A percentile compares a stretch with the other conserved stretches of the same genome.
Conservation (phyloP, 768 basidiomycete species). For the Amanita jacksonii region DNA sequence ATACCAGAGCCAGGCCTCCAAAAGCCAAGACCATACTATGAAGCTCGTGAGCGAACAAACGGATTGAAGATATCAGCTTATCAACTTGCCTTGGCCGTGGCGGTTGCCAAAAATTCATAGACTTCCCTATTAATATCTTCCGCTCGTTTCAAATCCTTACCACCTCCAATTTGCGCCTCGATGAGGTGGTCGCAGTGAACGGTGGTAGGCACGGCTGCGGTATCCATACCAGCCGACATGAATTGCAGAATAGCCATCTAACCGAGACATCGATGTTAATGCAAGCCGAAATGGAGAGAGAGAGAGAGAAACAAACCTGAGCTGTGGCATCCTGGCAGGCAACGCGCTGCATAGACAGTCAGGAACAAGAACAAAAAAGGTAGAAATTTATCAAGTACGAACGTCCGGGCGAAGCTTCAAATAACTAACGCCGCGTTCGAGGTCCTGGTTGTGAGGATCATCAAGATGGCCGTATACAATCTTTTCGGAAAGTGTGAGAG, state of each 20-base stretch:
- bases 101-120: slow-evolving; percentile 97
- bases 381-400: slow-evolving; percentile 28
- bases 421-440: slow-evolving; percentile 88
- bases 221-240: slow-evolving; percentile 99
- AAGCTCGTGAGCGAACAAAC: too few relatives aligned
- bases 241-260: slow-evolving; percentile 99
- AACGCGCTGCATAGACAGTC: slow-evolving; percentile 46
- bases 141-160: slow-evolving; percentile 87
- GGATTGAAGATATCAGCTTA: not conserved
- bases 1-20: slow-evolving; percentile 99
- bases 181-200: slow-evolving; percentile 99
- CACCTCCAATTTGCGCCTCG: slow-evolving; percentile 92
- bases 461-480: slow-evolving; percentile 97
- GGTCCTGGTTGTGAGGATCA: slow-evolving; percentile 85
- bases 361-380: slow-evolving; percentile 3
- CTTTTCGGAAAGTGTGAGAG: slow-evolving; percentile 92
- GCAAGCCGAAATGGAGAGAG: too few relatives aligned
- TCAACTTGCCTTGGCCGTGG: slow-evolving; percentile 71
- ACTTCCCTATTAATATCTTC: slow-evolving; percentile 96
- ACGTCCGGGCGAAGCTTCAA: slow-evolving; percentile 97
- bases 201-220: slow-evolving; percentile 94
- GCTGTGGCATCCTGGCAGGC: slow-evolving; percentile 90
- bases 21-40: slow-evolving; percentile 98
- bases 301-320: slow-evolving; percentile 53
- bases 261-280: slow-evolving; percentile 14